Conservation (phyloP, 2,329 filamentous ascomycete genomes). For the Ceratocystis diversiconidia region DNA sequence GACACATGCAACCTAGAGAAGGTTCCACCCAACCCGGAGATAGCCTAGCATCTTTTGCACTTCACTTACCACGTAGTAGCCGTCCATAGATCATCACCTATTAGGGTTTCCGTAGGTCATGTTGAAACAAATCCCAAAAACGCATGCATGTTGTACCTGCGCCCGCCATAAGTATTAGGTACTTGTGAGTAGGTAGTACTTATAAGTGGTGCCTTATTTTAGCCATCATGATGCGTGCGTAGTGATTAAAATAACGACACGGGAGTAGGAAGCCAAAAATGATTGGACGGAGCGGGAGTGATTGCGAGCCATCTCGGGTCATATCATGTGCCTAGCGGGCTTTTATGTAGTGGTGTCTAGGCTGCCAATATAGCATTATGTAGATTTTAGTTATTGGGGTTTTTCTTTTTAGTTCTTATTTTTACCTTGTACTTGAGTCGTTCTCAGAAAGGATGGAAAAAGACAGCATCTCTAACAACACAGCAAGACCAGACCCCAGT, state of each 20-base stretch:
- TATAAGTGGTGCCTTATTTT: neutral
- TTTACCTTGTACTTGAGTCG: too few relatives aligned
- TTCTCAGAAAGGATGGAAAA: too few relatives aligned
- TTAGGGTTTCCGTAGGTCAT: neutral
- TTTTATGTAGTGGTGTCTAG: neutral
- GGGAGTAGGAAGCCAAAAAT: neutral
- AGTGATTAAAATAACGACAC: neutral
- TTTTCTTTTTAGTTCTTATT: neutral
- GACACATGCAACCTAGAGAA: neutral
- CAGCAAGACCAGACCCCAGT: too few relatives aligned
- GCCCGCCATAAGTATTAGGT: neutral
- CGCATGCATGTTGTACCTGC: neutral
- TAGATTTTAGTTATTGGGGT: neutral
- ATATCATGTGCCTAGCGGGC: neutral
- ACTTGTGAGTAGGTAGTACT: neutral
- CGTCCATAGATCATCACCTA: neutral
- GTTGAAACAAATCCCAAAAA: neutral
- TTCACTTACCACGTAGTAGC: neutral
- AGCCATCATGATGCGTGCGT: neutral
- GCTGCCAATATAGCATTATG: too few relatives aligned
- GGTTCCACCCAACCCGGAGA: neutral
- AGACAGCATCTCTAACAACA: too few relatives aligned
- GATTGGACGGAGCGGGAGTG: neutral
- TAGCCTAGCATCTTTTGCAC: neutral
- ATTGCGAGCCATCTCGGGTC: neutral